Percentiles rank a stretch among this genome's conserved stretches.
Conservation (phyloP, 257 asterid species). For the Scutellaria baicalensis region DNA sequence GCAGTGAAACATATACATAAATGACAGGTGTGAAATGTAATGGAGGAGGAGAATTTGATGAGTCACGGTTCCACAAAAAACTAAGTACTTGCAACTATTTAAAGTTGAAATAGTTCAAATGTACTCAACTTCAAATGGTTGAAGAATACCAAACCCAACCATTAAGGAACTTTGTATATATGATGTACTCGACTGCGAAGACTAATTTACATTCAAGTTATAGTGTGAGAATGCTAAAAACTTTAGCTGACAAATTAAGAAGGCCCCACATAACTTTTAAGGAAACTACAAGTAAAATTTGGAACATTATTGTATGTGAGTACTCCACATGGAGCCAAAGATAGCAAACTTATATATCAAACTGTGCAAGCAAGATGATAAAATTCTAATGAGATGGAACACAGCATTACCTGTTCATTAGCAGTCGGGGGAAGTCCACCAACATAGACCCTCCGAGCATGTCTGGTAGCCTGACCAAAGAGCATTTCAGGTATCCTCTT, state of each 20-base stretch:
- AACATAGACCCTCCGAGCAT: constrained; percentile 96
- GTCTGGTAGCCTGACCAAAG: constrained; percentile 82
- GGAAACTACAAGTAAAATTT: too few relatives aligned
- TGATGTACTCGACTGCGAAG: not conserved
- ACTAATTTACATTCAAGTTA: too few relatives aligned
- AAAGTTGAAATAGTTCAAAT: not conserved
- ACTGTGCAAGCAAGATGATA: too few relatives aligned
- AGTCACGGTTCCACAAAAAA: not conserved
- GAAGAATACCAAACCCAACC: not conserved
- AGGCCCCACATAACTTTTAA: too few relatives aligned
- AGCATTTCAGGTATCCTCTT: not conserved
- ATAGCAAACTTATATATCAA: too few relatives aligned
- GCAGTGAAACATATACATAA: not conserved
- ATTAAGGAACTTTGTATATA: not conserved
- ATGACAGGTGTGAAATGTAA: not conserved
- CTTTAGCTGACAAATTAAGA: too few relatives aligned
- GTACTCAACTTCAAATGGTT: not conserved
- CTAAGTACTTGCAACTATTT: not conserved
- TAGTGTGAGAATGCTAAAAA: not conserved
- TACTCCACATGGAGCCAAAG: not conserved
- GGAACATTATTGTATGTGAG: not conserved
- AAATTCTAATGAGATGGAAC: too few relatives aligned
- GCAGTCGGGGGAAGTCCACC: constrained; percentile 98
- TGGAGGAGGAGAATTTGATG: not conserved
- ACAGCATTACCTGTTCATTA: constrained; percentile 69